Conservation (phyloP, 805 yeast species). For the Yarrowia bubula region DNA sequence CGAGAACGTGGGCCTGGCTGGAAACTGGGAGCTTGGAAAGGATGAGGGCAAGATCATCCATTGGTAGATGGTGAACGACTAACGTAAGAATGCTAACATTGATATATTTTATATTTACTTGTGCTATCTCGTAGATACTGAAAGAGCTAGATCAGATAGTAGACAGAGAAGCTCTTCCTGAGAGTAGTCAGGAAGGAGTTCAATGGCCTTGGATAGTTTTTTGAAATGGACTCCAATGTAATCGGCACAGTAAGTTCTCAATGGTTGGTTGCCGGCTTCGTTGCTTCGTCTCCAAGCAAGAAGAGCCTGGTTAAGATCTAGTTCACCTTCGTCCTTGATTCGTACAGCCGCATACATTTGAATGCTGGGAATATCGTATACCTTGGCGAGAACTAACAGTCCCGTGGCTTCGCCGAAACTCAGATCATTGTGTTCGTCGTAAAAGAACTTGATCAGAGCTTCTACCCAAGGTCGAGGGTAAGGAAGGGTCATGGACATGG, state of each 20-base stretch:
- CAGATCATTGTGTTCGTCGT: neutral
- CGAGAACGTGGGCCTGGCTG: slow-evolving; percentile 19
- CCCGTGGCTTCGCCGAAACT: neutral
- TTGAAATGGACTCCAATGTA: neutral
- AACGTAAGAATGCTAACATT: slow-evolving; percentile 22
- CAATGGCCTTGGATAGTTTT: neutral
- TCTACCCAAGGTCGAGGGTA: neutral
- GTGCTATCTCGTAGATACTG: neutral
- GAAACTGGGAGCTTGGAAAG: slow-evolving; percentile 24
- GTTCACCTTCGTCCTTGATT: neutral
- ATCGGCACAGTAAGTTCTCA: neutral
- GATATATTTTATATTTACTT: neutral
- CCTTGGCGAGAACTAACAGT: neutral
- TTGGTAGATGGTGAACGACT: slow-evolving; percentile 6
- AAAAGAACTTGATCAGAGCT: neutral
- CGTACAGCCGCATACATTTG: neutral
- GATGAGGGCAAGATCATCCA: slow-evolving; percentile 24
- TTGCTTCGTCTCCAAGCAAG: neutral
- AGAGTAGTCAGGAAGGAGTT: neutral
- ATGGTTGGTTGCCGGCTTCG: neutral
- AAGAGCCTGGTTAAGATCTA: neutral
- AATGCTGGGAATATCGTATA: neutral
- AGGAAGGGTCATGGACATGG: too few relatives aligned
- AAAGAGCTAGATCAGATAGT: neutral
- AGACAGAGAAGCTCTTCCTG: neutral